These are phyloP conservation scores for Podaxis carcinomalis DNA, from an alignment of 768 basidiomycete species.

Conservation along the genomic window DNA sequence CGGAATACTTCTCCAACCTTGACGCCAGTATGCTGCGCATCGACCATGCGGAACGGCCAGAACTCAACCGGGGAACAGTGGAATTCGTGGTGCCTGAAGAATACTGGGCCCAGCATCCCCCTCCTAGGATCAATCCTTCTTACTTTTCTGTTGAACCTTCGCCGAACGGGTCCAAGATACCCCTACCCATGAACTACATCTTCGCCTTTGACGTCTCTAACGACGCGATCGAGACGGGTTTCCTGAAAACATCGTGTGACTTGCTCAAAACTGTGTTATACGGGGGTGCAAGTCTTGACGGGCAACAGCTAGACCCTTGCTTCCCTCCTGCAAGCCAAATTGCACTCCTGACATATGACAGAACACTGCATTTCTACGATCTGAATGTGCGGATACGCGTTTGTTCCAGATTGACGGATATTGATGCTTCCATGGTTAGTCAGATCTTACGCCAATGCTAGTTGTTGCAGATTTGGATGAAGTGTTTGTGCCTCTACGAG, in stretches of 20 bases:
- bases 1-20: constrained; percentile 82
- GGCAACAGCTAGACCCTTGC: constrained; percentile 36
- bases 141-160: constrained; percentile 50
- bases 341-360: constrained; percentile 83
- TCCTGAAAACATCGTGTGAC: constrained; percentile 62
- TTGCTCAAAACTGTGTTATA: constrained; percentile 62
- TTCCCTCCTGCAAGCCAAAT: constrained; percentile 54
- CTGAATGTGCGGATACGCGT: constrained; percentile 59
- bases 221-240: constrained; percentile 63
- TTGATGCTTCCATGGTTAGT: constrained; percentile 29
- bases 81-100: constrained; percentile 81
- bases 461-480: constrained; percentile 91
- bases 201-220: constrained; percentile 85
- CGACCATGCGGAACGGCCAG: constrained; percentile 79
- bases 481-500: constrained; percentile 74
- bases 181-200: constrained; percentile 69
- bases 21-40: constrained; percentile 73
- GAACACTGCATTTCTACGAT: constrained; percentile 82
- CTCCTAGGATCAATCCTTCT: constrained; percentile 45
- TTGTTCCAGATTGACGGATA: constrained; percentile 12
- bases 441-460: constrained; percentile 61
- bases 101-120: constrained; percentile 81
- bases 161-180: constrained; percentile 42
- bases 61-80: constrained; percentile 86
- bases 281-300: constrained; percentile 44